Evolutionary conservation across 2,329 filamentous ascomycete genomes (phyloP), one percentile per base, ranked within the genome.

Genomic region (Didymosphaeria variabile): DNA sequence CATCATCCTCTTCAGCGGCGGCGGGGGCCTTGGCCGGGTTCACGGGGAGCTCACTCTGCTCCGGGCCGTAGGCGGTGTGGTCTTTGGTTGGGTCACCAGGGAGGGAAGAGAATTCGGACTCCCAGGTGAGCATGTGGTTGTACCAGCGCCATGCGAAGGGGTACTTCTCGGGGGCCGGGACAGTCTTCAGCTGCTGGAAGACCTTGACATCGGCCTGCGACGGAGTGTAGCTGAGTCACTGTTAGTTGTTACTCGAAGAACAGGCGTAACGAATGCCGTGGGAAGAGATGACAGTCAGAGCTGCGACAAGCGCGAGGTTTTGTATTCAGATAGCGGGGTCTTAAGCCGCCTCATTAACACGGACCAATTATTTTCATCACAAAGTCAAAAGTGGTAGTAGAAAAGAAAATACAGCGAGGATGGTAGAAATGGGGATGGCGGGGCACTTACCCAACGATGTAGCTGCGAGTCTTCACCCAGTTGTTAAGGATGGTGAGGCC

Each of bases 101-200:
- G 55, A 99, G 91, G 68, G 89, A 91, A 76, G 91, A 86, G 86
- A 98, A 98, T 83, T 98, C 94, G 72, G 91, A 87, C 87, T 96
- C 90, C 85, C 92, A 97, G 74, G 91, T 91, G 81, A 91, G 88
- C 79, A 97, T 92, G 89, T 99, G 94, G 89, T 96, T 97, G 90
- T 97, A 97, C 95, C 95, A 99, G 82, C 95, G 91, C 79, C 92
- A 93, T 78, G 91, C 93, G 85, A 97, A 87, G 77, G 94, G 93
- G 89, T 91, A 97, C 86, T 97, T 97, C 81, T 86, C 85, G 76
- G 91, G 87, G 72, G 91, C 89, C 74, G 95, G 95, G 63, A 88
- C 82, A 72, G 86, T 83, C 77, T 86, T 89, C 80, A 97, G 82
- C 77, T 91, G 91, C 89, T 98, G 97, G 91, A 91, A 98, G 84